These are phyloP conservation scores for Candida adriatica DNA, from an alignment of 805 yeast genomes.

Conservation along the genomic window DNA sequence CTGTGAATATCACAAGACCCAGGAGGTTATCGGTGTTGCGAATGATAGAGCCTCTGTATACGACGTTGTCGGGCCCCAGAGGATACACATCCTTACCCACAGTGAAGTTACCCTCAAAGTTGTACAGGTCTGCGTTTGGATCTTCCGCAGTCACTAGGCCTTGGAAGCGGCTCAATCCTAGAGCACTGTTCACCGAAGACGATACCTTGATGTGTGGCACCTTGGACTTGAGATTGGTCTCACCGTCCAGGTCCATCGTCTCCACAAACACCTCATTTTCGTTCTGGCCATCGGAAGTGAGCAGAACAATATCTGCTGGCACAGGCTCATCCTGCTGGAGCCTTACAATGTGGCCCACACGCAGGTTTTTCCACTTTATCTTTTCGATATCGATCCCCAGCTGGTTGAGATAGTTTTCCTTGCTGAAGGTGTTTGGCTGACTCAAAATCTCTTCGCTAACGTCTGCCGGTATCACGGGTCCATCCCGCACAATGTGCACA, in stretches of 20 bases:
- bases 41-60: constrained; percentile 84
- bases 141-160: constrained; percentile 71
- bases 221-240: constrained; percentile 80
- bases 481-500: constrained; percentile 32
- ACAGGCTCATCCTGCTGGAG: constrained; percentile 81
- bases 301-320: constrained; percentile 81
- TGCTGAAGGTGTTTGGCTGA: constrained; percentile 23
- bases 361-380: constrained; percentile 63
- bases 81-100: constrained; percentile 40
- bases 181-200: constrained; percentile 40
- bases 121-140: constrained; percentile 87
- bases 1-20: constrained; percentile 86
- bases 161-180: constrained; percentile 41
- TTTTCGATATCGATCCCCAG: constrained; percentile 18
- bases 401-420: constrained; percentile 22
- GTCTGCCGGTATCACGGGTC: not conserved
- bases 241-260: constrained; percentile 98
- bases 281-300: constrained; percentile 56
- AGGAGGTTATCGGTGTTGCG: constrained; percentile 72
- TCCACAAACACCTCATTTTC: constrained; percentile 68
- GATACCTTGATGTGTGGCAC: constrained; percentile 60
- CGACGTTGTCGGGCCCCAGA: constrained; percentile 72
- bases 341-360: constrained; percentile 82
- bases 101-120: constrained; percentile 73
- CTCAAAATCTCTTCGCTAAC: constrained; percentile 5